Evolutionary conservation across 2,329 filamentous ascomycete species (phyloP).

Genomic region (Penicillium sp.): DNA sequence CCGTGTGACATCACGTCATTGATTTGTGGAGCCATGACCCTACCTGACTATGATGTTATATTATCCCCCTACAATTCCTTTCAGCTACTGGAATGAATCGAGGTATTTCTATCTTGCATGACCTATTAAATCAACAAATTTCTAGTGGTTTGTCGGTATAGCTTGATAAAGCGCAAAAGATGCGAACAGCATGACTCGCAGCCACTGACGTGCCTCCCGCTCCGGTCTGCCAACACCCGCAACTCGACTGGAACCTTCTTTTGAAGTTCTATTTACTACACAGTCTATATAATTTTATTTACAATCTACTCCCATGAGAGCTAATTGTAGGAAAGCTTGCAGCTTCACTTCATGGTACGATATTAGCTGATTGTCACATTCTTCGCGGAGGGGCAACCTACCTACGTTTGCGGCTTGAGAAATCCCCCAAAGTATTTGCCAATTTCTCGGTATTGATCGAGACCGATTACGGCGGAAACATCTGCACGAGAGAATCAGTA

Average conservation of each 20-base stretch:
- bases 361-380: not conserved
- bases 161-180: not conserved
- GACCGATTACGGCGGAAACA: slow-evolving; percentile 39
- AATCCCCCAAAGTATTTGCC: slow-evolving; percentile 40
- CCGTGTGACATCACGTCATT: slow-evolving; percentile 36
- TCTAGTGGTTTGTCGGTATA: not conserved
- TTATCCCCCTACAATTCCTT: not conserved
- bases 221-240: not conserved
- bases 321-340: not conserved
- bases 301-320: not conserved
- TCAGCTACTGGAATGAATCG: not conserved
- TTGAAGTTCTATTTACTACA: not conserved
- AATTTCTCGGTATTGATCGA: slow-evolving; percentile 34
- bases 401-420: slow-evolving; percentile 22
- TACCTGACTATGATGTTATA: not conserved
- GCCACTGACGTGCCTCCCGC: slow-evolving; percentile 13
- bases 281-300: not conserved
- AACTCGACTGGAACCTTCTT: not conserved
- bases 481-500: slow-evolving; percentile 24
- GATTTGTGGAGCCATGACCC: slow-evolving; percentile 19
- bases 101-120: not conserved
- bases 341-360: not conserved
- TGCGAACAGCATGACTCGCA: not conserved
- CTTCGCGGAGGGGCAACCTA: not conserved
- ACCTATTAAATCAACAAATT: not conserved